These are phyloP conservation scores for Calendula officinalis DNA, from an alignment of 129 eudicot species.

Conservation along the genomic window DNA sequence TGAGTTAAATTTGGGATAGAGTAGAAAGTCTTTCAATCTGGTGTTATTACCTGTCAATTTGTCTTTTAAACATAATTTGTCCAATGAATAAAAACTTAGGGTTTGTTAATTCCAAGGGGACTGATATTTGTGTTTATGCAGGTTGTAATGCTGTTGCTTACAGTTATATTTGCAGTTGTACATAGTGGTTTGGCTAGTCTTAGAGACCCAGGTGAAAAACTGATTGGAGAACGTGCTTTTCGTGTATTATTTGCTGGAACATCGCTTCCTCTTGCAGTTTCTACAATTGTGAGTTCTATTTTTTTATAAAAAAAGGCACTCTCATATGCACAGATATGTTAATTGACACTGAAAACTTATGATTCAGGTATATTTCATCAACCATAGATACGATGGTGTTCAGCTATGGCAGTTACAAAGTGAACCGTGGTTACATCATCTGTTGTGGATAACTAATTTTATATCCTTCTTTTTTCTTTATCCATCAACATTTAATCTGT, in stretches of 20 bases:
- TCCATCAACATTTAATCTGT: slow-evolving; percentile 90
- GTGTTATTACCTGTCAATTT: neutral
- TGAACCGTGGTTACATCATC: slow-evolving; percentile 66
- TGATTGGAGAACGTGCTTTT: slow-evolving; percentile 95
- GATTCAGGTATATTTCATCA: slow-evolving; percentile 73
- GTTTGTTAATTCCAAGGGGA: neutral
- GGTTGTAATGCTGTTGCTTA: slow-evolving; percentile 82
- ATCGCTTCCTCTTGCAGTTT: slow-evolving; percentile 90
- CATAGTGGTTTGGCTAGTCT: slow-evolving; percentile 98
- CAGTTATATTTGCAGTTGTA: slow-evolving; percentile 76
- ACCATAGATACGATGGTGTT: slow-evolving; percentile 90
- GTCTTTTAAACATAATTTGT: neutral
- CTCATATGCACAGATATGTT: neutral
- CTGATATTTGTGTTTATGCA: slow-evolving; percentile 38
- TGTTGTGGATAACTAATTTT: slow-evolving; percentile 64
- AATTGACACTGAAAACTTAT: slow-evolving; percentile 16
- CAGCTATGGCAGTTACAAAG: slow-evolving; percentile 96
- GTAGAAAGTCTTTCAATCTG: neutral
- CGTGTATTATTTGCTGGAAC: slow-evolving; percentile 95
- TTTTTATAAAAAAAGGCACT: neutral
- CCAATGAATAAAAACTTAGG: neutral
- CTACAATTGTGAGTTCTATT: slow-evolving; percentile 77
- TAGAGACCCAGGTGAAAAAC: slow-evolving; percentile 89
- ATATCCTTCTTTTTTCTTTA: slow-evolving; percentile 89
- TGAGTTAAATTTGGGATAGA: slow-evolving; percentile 3